Conservation (phyloP, 1,284 basidiomycete species). For the Ceratorhiza oryzae-sativae region DNA sequence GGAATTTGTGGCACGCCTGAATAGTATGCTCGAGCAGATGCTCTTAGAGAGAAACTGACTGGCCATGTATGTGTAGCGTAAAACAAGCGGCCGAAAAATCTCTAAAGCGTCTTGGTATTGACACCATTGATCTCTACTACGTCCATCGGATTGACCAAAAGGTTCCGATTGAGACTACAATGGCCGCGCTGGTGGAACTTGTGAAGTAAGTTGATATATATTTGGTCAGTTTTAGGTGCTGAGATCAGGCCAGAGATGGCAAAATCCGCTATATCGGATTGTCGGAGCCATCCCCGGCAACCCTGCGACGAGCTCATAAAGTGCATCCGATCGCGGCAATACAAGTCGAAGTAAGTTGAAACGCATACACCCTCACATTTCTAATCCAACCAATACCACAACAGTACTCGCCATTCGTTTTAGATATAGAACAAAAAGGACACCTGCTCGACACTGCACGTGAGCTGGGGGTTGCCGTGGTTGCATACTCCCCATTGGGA, state of each 20-base stretch:
- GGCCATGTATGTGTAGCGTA: slow-evolving; percentile 43
- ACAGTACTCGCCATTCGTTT: slow-evolving; percentile 40
- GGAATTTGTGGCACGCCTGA: slow-evolving; percentile 9
- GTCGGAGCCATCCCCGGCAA: slow-evolving; percentile 64
- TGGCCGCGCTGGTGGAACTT: slow-evolving; percentile 61
- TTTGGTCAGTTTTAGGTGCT: not conserved
- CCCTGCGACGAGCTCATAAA: slow-evolving; percentile 64
- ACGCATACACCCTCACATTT: not conserved
- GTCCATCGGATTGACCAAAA: slow-evolving; percentile 53
- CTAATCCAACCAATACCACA: not conserved
- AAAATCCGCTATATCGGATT: slow-evolving; percentile 68
- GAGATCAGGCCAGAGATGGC: slow-evolving; percentile 51
- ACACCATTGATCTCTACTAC: slow-evolving; percentile 51
- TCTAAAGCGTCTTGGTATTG: slow-evolving; percentile 54
- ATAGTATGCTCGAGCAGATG: not conserved
- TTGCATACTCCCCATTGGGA: slow-evolving; percentile 45
- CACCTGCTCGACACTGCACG: slow-evolving; percentile 35
- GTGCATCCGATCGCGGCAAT: slow-evolving; percentile 32
- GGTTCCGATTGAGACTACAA: slow-evolving; percentile 51
- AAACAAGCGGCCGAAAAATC: slow-evolving; percentile 52
- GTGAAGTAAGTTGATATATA: slow-evolving; percentile 55
- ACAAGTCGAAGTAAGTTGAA: no score
- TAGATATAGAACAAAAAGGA: slow-evolving; percentile 36
- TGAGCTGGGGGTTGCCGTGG: slow-evolving; percentile 37
- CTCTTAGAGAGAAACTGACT: not conserved